These are phyloP conservation scores for Thelonectria discophora DNA, from an alignment of 2,329 filamentous ascomycete genomes.

Conservation along the genomic window DNA sequence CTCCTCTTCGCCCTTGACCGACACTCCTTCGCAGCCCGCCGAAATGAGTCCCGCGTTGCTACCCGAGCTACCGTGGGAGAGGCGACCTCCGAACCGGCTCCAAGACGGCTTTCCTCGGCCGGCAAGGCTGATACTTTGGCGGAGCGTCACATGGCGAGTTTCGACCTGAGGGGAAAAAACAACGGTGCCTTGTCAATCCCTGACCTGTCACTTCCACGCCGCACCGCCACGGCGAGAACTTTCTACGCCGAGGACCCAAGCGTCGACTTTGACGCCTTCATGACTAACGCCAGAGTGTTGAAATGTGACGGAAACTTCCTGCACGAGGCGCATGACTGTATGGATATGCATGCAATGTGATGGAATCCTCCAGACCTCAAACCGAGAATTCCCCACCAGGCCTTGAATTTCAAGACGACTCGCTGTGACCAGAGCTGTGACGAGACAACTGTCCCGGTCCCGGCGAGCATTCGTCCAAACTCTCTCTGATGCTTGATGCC, in stretches of 20 bases:
- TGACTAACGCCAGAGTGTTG: neutral
- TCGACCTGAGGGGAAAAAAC: slow-evolving; percentile 9
- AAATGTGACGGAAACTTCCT: slow-evolving; percentile 17
- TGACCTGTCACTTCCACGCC: slow-evolving; percentile 14
- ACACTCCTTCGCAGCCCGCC: slow-evolving; percentile 14
- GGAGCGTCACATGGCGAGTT: slow-evolving; percentile 15
- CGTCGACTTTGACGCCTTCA: slow-evolving; percentile 21
- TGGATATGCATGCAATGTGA: slow-evolving; percentile 21
- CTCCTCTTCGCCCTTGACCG: slow-evolving; percentile 22
- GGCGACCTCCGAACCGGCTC: slow-evolving; percentile 19
- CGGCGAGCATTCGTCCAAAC: neutral
- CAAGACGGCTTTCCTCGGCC: slow-evolving; percentile 1
- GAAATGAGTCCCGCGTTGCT: slow-evolving; percentile 18
- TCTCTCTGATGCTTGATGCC: slow-evolving; percentile 7
- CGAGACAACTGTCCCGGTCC: slow-evolving; percentile 9
- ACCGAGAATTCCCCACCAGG: slow-evolving; percentile 16
- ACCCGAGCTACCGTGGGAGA: slow-evolving; percentile 13
- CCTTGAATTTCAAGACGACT: slow-evolving; percentile 18
- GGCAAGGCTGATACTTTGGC: slow-evolving; percentile 17
- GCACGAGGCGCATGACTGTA: slow-evolving; percentile 3
- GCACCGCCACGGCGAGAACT: slow-evolving; percentile 29
- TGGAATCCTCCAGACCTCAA: slow-evolving; percentile 18
- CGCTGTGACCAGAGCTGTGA: slow-evolving; percentile 13
- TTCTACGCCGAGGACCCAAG: slow-evolving; percentile 27
- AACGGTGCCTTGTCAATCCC: neutral